Evolutionary conservation across 257 asterid species (phyloP).

Genomic region (Lycium barbarum): DNA sequence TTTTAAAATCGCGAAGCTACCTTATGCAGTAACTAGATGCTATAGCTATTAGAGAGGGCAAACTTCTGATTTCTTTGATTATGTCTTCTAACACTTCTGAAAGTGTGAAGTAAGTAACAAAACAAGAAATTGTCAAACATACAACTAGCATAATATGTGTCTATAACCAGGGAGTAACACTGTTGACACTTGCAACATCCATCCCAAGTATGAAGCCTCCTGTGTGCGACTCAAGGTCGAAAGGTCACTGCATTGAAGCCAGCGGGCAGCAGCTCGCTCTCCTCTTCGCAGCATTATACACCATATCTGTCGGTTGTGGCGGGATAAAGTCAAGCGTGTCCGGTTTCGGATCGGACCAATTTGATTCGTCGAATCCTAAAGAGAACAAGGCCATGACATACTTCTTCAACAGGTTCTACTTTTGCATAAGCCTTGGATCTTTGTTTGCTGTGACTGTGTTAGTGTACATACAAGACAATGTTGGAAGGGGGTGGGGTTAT

Average conservation of each 20-base stretch:
- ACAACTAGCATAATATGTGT: not conserved
- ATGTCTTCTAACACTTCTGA: too few relatives aligned
- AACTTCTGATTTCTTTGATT: not conserved
- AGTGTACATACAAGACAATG: conserved; percentile 32
- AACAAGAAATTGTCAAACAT: not conserved
- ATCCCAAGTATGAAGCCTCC: conserved; percentile 31
- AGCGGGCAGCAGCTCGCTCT: conserved; percentile 17
- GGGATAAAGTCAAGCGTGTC: conserved; percentile 27
- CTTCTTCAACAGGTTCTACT: conserved; percentile 29
- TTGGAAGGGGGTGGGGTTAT: conserved; percentile 31
- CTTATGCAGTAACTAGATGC: not conserved
- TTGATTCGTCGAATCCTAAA: conserved; percentile 11
- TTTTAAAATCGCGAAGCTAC: not conserved
- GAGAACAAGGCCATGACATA: conserved; percentile 30
- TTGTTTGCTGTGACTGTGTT: conserved; percentile 25
- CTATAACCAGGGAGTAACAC: conserved; percentile 18
- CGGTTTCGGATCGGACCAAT: conserved; percentile 28
- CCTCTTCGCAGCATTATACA: conserved; percentile 29
- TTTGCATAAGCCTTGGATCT: conserved; percentile 23
- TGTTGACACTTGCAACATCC: conserved; percentile 28
- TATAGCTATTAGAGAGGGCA: not conserved
- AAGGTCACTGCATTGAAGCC: not conserved
- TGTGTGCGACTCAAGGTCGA: not conserved
- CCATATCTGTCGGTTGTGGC: conserved; percentile 27
- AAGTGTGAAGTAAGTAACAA: not conserved